Percentiles rank a stretch among this genome's conserved stretches.
Conservation (phyloP, 2,329 filamentous ascomycete genomes). For the Curvularia eragrostidis region DNA sequence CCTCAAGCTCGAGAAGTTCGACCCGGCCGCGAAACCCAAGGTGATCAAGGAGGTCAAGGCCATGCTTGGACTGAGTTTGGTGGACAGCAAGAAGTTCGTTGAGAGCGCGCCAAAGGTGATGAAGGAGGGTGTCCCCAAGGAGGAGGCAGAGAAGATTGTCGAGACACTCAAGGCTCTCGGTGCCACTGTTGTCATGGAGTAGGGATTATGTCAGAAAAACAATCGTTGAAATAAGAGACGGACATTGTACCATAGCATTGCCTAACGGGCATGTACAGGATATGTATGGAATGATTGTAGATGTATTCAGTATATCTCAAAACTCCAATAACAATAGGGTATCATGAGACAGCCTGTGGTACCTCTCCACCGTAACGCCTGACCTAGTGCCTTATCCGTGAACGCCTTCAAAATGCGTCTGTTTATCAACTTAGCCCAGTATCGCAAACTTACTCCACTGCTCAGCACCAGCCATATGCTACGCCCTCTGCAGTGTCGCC, state of each 20-base stretch:
- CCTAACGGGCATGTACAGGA: slow-evolving; percentile 48
- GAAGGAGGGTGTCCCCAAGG: slow-evolving; percentile 99
- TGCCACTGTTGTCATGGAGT: slow-evolving; percentile 90
- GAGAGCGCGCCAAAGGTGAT: slow-evolving; percentile 97
- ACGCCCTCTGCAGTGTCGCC: background rate
- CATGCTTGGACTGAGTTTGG: slow-evolving; percentile 90
- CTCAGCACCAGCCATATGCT: background rate
- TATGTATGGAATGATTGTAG: slow-evolving; percentile 43
- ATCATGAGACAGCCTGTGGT: slow-evolving; percentile 30
- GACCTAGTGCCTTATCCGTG: slow-evolving; percentile 13
- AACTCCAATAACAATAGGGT: slow-evolving; percentile 26
- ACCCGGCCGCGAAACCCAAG: slow-evolving; percentile 91
- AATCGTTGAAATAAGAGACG: slow-evolving; percentile 11
- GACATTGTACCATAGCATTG: slow-evolving; percentile 46
- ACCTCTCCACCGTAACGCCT: slow-evolving; percentile 43
- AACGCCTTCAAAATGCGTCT: slow-evolving; percentile 10
- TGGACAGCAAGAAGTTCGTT: slow-evolving; percentile 99
- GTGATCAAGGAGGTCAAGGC: slow-evolving; percentile 99
- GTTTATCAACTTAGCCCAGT: background rate
- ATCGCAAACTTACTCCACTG: background rate
- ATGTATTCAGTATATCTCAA: slow-evolving; percentile 37
- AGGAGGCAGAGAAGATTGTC: slow-evolving; percentile 98
- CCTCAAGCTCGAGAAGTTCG: slow-evolving; percentile 90
- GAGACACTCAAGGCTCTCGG: slow-evolving; percentile 92
- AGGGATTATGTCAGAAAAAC: slow-evolving; percentile 46